Evolutionary conservation across 805 yeast genomes (phyloP), one percentile per base, ranked within the genome.

Genomic region (Kodamaea nitidulidarum): DNA sequence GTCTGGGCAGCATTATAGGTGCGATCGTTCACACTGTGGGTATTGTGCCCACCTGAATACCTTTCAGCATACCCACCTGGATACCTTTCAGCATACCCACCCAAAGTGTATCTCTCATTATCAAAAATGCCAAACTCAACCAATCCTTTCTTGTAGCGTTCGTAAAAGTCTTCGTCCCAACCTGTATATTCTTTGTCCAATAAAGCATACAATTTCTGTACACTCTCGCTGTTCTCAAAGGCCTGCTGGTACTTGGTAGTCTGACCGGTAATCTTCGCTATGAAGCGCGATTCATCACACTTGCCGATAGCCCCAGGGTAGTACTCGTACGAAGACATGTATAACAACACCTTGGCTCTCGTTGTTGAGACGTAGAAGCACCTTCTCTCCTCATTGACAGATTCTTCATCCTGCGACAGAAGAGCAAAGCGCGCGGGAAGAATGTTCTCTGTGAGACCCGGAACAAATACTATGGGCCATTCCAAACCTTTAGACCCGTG

Each of bases 401-500:
- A 46, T 26, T 42, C 57, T 26, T 35, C 48, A 17, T 55, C 59
- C 0, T 52, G 58, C 5, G 45, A 47, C 24, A 54, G 52, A n/a
- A 61, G 46, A 0, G 77, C 76, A 52, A 71, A 73, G 2, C 58
- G 51, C 3, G 81, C 76, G 0, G 95, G 95, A 9, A 86, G 61
- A 10, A 76, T 58, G 1, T 84, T 82, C 34, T 84, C 86, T 22
- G 75, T 67, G 12, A 85, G 61, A 0, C 86, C 83, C 0, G 95
- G 88, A 9, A 87, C 75, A 54, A 87, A 86, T 0, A 91, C 97
- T 10, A 86, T 77, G 0, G 95, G 91, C 97, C 98, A 91, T 56
- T 91, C 98, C 2, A 90, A 67, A 1, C 98, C 98, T 56, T 91
- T 91, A 1, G 97, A 80, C 0, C 88, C 87, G 56, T 91, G 98